Base-by-base conservation (phyloP, 208 protist species). In the Crithidia mellificae region DNA sequence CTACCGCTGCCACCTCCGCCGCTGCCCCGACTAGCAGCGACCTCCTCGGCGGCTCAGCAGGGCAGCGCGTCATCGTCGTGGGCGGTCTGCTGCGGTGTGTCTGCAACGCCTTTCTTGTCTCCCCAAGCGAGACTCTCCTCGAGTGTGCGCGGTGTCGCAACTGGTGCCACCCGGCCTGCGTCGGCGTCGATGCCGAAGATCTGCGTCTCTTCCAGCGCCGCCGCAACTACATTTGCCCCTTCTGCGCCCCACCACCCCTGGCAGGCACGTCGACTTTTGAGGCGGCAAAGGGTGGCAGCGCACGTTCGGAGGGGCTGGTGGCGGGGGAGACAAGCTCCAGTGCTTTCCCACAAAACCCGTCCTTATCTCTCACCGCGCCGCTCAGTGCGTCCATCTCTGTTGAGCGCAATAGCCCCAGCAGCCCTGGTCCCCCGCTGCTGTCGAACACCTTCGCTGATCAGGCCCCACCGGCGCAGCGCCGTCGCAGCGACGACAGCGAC, bases 81-180 rank as follows among this genome's bases (percentile, higher is more conserved):
- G 82, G 82, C 27, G 88, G 88, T 14, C 63, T 91, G 6, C 68
- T 94, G 27, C 85, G 77, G 17, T 94, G 88, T 51, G 68, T 94
- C 27, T 94, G 88, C 73, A 79, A 78, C 25, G 83, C 80, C 41
- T 94, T 90, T 43, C 77, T 94, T 24, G 54, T 88, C 3, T 83
- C 72, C 0, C 55, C 68, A 2, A 77, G 80, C 47, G 85, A 91
- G 49, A 76, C 72, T 11, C 68, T 94, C 38, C 59, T 94, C 50
- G 81, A 94, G 76, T 94, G 88, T 62, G 65, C 58, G 6, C 68
- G 66, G 3, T 94, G 88, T 68, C 66, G 62, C 51, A 88, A 91
- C 70, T 91, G 75, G 78, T 88, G 81, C 70, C 88, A 94, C 62
- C 79, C 85, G 6, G 83, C 83, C 17, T 94, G 88, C 61, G 83